A percentile compares a stretch with the other conserved stretches of the same genome.
These are phyloP conservation scores for Aspergillus ochraceus DNA, from an alignment of 2,329 filamentous ascomycete genomes.

Conservation along the genomic window DNA sequence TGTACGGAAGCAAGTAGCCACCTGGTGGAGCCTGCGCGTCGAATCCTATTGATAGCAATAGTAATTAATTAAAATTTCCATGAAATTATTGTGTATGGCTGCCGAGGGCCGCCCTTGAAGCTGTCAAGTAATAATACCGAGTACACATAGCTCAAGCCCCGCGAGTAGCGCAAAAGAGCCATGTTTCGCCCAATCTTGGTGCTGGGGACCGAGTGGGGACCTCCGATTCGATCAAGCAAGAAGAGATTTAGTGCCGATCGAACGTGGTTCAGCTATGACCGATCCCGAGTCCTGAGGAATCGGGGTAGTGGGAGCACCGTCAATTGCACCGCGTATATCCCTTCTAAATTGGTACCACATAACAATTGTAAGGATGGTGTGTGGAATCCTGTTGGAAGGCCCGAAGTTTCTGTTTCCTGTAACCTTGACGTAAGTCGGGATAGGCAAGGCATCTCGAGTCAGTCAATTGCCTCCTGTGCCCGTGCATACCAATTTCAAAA, in stretches of 20 bases:
- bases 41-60: conserved; percentile 15
- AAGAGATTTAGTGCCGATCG: conserved; percentile 2
- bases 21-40: conserved; percentile 12
- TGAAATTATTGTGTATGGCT: conserved; percentile 1
- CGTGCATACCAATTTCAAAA: not conserved
- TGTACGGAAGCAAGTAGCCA: conserved; percentile 4
- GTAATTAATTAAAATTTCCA: conserved; percentile 6
- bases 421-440: not conserved
- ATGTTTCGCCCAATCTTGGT: conserved; percentile 6
- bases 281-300: not conserved
- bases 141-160: conserved; percentile 9
- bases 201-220: conserved; percentile 7
- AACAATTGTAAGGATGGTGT: not conserved
- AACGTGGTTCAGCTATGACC: conserved; percentile 4
- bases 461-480: not conserved
- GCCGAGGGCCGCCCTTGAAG: conserved; percentile 1
- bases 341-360: too few relatives aligned
- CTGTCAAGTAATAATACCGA: conserved; percentile 5
- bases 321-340: not conserved
- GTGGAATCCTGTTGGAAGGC: not conserved
- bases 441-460: not conserved
- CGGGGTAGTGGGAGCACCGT: not conserved
- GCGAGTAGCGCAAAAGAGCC: conserved; percentile 4
- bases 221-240: not conserved
- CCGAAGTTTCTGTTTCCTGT: not conserved